Base-by-base conservation (phyloP, 2,329 filamentous ascomycete species). In the Colletotrichum sp. region DNA sequence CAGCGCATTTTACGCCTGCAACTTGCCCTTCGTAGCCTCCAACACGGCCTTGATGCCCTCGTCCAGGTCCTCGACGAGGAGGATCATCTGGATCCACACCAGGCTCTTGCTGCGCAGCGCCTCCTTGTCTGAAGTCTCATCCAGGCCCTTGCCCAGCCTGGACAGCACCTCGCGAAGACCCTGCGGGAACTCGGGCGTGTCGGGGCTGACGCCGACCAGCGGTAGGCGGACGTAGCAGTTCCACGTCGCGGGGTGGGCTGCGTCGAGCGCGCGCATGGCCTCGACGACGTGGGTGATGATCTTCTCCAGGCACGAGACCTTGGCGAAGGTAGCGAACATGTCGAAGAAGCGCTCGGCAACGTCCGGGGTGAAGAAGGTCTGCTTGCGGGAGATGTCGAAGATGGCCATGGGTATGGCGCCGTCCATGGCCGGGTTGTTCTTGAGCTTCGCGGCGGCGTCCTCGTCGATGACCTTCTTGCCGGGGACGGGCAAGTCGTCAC, bases 331-430 rank as follows among this genome's bases (percentile, higher is more conserved):
- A 4, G 92, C 88, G 78, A 98, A 94, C 86, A 98, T 90, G 80
- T 94, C 88, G 84, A 97, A 99, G 85, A 98, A 98, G 26, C 90
- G 87, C 80, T 94, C 92, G 5, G 92, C 95, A 8, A 95, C 89
- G 1, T 88, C 86, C 3, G 92, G 85, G 76, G 90, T 91, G 82
- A 93, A 92, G 78, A 94, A 92, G 69, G 94, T 91, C 80, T 98
- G 93, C 83, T 94, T 95, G 86, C 93, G 92, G 7, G 96, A 93
- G 26, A 95, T 92, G 81, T 98, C 95, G 81, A 98, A 98, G 64
- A 99, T 95, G 52, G 96, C 96, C 72, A 96, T 91, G 3, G 97
- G 96, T 79, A 99, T 98, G 18, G 95, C 97, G n/a, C 97, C 97
- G 76, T 94, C 95, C 78, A 98, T 89, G 12, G 95, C 95, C 6